phyloP scores from a whole-genome alignment of 1,284 basidiomycete species.

The Papiliotrema fonsecae region DNA sequence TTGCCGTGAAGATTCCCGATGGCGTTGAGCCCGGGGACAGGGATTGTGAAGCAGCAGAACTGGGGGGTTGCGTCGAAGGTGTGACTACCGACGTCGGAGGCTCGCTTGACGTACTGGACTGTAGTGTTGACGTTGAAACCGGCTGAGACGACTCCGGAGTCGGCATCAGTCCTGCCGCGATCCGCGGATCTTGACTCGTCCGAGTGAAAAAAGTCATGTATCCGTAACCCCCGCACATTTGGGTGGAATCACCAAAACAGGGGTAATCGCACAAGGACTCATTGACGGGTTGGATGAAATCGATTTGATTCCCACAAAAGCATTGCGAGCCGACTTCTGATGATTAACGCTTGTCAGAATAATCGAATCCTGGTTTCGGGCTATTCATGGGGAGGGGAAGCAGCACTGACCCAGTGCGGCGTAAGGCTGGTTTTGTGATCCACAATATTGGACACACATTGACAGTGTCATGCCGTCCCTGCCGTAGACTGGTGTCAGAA shows the following conservation, averaged over 20 bases:
- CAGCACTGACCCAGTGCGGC: slow-evolving; percentile 3
- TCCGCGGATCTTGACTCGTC: neutral
- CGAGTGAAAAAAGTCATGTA: slow-evolving; percentile 8
- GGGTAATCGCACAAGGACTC: slow-evolving; percentile 7
- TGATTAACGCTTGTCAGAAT: neutral
- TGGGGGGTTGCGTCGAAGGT: too few species aligned
- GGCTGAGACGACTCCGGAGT: neutral
- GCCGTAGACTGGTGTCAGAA: neutral
- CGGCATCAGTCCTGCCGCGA: neutral
- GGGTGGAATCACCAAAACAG: slow-evolving; percentile 2
- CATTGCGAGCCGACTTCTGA: slow-evolving; percentile 10
- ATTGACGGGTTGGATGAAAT: neutral
- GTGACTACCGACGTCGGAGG: too few species aligned
- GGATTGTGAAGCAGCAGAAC: too few species aligned
- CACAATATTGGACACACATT: slow-evolving; percentile 3
- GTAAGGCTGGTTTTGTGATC: neutral
- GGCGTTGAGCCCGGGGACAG: too few species aligned
- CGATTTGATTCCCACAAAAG: slow-evolving; percentile 8
- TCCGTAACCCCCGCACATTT: slow-evolving; percentile 10
- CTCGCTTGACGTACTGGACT: too few species aligned
- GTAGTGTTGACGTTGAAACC: too few species aligned
- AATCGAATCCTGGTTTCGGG: too few species aligned
- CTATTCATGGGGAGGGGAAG: neutral
- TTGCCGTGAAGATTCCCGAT: too few species aligned
- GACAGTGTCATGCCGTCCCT: neutral